phyloP scores from a whole-genome alignment of 352 stramenopile genomes.

The Globisporangium mamillatum region DNA sequence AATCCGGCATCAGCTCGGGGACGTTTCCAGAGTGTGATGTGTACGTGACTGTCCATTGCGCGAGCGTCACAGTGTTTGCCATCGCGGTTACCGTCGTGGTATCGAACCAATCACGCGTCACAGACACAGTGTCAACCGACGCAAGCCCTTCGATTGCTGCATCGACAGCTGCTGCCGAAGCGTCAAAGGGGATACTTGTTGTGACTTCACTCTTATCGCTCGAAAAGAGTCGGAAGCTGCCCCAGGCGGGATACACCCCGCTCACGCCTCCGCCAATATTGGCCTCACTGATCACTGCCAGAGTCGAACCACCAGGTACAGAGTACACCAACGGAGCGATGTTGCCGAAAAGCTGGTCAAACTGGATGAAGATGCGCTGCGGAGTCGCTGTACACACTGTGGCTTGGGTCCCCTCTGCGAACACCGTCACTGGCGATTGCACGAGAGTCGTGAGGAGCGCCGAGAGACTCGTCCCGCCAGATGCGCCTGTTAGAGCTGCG shows the following conservation, averaged over 20 bases:
- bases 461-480: constrained; percentile 26
- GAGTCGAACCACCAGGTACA: constrained; percentile 22
- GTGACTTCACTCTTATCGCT: constrained; percentile 50
- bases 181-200: constrained; percentile 61
- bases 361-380: constrained; percentile 77
- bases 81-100: constrained; percentile 38
- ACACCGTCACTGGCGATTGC: constrained; percentile 36
- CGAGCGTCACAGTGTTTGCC: constrained; percentile 35
- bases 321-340: constrained; percentile 45
- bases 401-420: constrained; percentile 35
- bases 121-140: constrained; percentile 75
- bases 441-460: constrained; percentile 30
- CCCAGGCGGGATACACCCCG: constrained; percentile 86
- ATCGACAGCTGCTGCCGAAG: constrained; percentile 42
- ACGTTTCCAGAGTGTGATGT: constrained; percentile 48
- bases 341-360: constrained; percentile 59
- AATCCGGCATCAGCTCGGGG: constrained; percentile 43
- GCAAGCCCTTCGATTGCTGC: constrained; percentile 74
- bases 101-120: constrained; percentile 74
- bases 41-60: constrained; percentile 79
- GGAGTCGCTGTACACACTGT: constrained; percentile 46
- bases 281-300: constrained; percentile 42
- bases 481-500: constrained; percentile 33
- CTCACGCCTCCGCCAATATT: constrained; percentile 54
- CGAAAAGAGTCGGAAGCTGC: constrained; percentile 70